Evolutionary conservation across 2,329 filamentous ascomycete genomes (phyloP), one percentile per base, ranked within the genome.

Genomic region (Pseudocercospora ulei): DNA sequence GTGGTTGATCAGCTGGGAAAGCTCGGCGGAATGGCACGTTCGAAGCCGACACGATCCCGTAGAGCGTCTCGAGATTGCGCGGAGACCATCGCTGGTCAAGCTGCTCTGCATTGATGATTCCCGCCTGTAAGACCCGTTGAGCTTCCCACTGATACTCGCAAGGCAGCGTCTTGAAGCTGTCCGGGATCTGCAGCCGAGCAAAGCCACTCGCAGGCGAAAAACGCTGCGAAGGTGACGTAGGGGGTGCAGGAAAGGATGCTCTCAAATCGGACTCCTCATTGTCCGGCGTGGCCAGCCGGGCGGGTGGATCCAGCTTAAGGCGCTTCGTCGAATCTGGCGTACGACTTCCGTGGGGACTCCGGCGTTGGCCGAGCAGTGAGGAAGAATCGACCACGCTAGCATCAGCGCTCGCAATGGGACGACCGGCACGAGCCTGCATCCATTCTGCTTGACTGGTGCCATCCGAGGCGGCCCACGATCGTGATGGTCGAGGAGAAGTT

Each of bases 111-210:
- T 28, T 29, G 2, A 55, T 35, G 1, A 36, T 19, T 9, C 35
- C 18, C 1, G 40, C 34, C n/a, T 53, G 50, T 3, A 54, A 36
- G 3, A 54, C 22, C 14, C 50, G 40, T 16, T 51, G 44, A 11
- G 40, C 43, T 27, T 54, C 53, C 46, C 49, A 49, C 7, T 42
- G 40, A 2, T 51, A 11, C 6, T 42, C n/a, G 14, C 53, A 49
- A 3, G 47, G 40, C 8, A 53, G 31, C 3, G 22, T 28, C 4
- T 20, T 14, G 11, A 51, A 45, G n/a, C 22, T 40, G 3, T 11
- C 14, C 7, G 48, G 48, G 4, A 53, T 35, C 8, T 44, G 20
- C 5, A 48, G 5, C 16, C 38, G 44, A 7, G 45, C 38, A n/a
- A 54, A 40, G 4, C 35, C 43, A 14, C 43, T 14, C 5, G 23